A percentile compares a stretch with the other conserved stretches of the same genome.
phyloP scores from a whole-genome alignment of 148 eudicot genomes.

The Rhododendron molle region DNA sequence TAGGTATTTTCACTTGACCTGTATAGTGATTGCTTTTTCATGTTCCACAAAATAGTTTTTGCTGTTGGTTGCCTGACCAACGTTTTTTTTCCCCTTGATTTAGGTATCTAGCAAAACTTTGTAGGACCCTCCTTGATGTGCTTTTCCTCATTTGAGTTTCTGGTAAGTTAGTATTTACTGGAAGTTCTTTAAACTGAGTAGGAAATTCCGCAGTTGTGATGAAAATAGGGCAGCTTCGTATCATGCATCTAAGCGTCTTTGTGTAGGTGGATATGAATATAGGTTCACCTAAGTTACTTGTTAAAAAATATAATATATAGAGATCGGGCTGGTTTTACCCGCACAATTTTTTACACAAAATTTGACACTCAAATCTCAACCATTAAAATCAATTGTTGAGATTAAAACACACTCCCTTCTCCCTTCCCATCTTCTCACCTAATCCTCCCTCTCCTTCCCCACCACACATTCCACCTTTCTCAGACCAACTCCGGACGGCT shows the following conservation, averaged over 20 bases:
- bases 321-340: too few relatives aligned
- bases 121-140: slow-evolving; percentile 52
- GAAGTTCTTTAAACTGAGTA: background rate
- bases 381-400: too few relatives aligned
- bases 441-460: too few relatives aligned
- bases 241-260: background rate
- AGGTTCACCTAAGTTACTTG: slow-evolving; percentile 1
- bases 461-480: too few relatives aligned
- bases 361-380: too few relatives aligned
- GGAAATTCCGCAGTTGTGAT: background rate
- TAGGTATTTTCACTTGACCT: background rate
- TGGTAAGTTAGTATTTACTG: slow-evolving; percentile 53
- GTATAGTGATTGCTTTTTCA: background rate
- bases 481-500: too few relatives aligned
- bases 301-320: too few relatives aligned
- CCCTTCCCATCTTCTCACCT: too few relatives aligned
- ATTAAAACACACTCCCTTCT: too few relatives aligned
- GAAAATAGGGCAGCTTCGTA: background rate
- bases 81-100: slow-evolving; percentile 42
- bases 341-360: too few relatives aligned
- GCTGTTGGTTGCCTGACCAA: slow-evolving; percentile 44
- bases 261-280: background rate
- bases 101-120: slow-evolving; percentile 76
- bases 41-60: slow-evolving; percentile 1
- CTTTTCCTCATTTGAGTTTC: slow-evolving; percentile 31